phyloP scores from a whole-genome alignment of 441 rosid genomes.

The Flueggea neowawraea region DNA sequence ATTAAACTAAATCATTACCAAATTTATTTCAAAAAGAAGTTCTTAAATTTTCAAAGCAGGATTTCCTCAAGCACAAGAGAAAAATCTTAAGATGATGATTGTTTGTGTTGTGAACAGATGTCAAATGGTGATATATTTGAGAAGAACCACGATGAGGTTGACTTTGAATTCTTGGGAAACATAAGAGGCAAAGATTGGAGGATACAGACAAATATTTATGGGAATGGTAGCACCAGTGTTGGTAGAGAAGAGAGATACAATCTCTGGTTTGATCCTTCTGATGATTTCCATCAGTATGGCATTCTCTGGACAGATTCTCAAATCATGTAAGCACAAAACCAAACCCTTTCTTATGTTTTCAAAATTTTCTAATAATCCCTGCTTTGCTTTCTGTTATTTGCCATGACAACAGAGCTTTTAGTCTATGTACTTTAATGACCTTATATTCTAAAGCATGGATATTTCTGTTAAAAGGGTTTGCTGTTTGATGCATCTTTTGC shows the following conservation, averaged over 20 bases:
- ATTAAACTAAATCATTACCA: too few species aligned
- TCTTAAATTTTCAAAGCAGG: too few species aligned
- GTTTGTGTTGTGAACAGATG: conserved; percentile 48
- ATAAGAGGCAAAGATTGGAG: conserved; percentile 99
- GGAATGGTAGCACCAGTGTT: conserved; percentile 85
- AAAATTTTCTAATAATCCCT: background rate
- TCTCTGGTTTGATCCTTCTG: conserved; percentile 97
- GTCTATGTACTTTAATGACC: conserved; percentile 11
- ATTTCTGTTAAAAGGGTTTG: background rate
- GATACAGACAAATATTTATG: conserved; percentile 93
- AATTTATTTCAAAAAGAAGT: too few species aligned
- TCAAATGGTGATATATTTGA: conserved; percentile 91
- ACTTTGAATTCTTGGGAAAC: conserved; percentile 97
- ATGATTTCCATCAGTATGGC: conserved; percentile 85
- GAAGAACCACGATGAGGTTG: conserved; percentile 97
- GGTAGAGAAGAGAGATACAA: conserved; percentile 98
- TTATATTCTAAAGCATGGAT: conserved; percentile 5
- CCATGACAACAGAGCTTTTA: conserved; percentile 2
- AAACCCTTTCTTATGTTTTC: background rate
- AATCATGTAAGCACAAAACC: conserved; percentile 61
- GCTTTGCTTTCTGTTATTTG: background rate
- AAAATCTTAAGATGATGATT: background rate
- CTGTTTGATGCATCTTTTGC: too few species aligned
- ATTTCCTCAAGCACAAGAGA: too few species aligned
- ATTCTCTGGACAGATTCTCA: conserved; percentile 94